phyloP scores from a whole-genome alignment of 768 basidiomycete genomes.

The Polyporus arcularius region DNA sequence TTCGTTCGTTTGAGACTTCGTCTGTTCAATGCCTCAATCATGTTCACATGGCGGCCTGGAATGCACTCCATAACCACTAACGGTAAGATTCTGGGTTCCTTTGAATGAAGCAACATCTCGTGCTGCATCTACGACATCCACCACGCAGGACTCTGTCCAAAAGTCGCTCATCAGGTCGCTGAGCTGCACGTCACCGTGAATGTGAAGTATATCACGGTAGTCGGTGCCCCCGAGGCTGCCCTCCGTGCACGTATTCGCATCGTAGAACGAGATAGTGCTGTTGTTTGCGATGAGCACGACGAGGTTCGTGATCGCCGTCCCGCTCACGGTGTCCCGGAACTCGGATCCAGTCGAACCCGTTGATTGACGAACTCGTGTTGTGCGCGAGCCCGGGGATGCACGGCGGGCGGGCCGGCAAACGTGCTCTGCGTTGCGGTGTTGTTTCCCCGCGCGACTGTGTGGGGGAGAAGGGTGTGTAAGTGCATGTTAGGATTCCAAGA shows the following conservation, averaged over 20 bases:
- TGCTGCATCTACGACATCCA: no score
- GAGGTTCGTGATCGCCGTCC: conserved; percentile 45
- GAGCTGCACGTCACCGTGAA: no score
- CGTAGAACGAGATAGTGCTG: conserved; percentile 65
- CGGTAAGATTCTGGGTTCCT: no score
- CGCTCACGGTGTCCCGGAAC: conserved; percentile 51
- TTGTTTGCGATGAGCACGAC: conserved; percentile 44
- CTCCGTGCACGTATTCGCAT: conserved; percentile 50
- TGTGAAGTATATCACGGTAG: no score
- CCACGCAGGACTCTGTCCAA: no score
- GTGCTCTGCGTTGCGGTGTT: conserved; percentile 59
- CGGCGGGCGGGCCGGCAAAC: conserved; percentile 55
- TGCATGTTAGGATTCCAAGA: no score
- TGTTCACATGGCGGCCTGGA: no score
- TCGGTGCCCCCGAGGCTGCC: conserved; percentile 59
- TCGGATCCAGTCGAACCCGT: conserved; percentile 63
- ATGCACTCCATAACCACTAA: no score
- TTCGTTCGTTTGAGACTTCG: no score
- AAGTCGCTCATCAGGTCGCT: no score
- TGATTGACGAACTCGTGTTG: conserved; percentile 46
- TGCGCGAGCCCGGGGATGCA: conserved; percentile 54
- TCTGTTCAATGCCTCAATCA: no score
- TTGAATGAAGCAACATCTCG: no score
- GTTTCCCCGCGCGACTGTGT: conserved; percentile 49
- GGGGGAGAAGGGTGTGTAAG: background rate